Conservation (phyloP, 1,139 yeast species). For the Yamadazyma siamensis region DNA sequence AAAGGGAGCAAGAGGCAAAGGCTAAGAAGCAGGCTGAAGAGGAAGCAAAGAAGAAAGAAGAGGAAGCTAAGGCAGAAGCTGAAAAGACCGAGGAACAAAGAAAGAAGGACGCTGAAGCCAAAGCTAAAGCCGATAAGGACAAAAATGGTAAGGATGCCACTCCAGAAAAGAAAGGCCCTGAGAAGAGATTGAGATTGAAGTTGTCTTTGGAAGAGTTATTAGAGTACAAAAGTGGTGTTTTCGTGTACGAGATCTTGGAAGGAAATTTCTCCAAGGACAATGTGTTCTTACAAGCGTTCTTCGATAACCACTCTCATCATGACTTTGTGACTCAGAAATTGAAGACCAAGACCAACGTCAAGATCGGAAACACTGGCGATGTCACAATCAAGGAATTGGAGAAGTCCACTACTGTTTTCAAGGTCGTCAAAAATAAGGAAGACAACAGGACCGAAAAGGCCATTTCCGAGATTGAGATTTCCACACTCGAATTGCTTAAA, state of each 20-base stretch:
- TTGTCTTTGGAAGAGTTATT: constrained; percentile 62
- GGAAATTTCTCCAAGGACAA: constrained; percentile 53
- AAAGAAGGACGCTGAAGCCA: constrained; percentile 17
- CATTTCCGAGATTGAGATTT: constrained; percentile 60
- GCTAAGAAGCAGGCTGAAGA: constrained; percentile 26
- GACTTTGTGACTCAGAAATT: constrained; percentile 53
- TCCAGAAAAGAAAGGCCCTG: constrained; percentile 35
- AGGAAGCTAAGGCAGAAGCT: constrained; percentile 26
- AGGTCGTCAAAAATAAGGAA: constrained; percentile 53
- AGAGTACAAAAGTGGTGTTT: constrained; percentile 69
- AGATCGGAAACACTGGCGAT: constrained; percentile 66
- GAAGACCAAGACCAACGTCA: constrained; percentile 27
- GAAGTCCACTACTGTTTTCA: constrained; percentile 63
- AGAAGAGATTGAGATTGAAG: constrained; percentile 45
- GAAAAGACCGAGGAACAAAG: constrained; percentile 25
- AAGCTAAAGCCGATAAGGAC: constrained; percentile 14
- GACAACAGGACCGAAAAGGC: constrained; percentile 55
- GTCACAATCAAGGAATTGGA: constrained; percentile 71
- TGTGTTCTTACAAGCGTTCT: constrained; percentile 65
- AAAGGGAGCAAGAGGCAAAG: constrained; percentile 50
- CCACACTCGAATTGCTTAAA: constrained; percentile 65
- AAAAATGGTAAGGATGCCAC: too few relatives aligned
- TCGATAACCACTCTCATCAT: constrained; percentile 70
- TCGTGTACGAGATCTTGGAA: constrained; percentile 62
- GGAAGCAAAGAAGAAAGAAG: constrained; percentile 13